A percentile compares a stretch with the other conserved stretches of the same genome.
Evolutionary conservation across 2,329 filamentous ascomycete genomes (phyloP).

Genomic region (Fonsecaea pedrosoi): DNA sequence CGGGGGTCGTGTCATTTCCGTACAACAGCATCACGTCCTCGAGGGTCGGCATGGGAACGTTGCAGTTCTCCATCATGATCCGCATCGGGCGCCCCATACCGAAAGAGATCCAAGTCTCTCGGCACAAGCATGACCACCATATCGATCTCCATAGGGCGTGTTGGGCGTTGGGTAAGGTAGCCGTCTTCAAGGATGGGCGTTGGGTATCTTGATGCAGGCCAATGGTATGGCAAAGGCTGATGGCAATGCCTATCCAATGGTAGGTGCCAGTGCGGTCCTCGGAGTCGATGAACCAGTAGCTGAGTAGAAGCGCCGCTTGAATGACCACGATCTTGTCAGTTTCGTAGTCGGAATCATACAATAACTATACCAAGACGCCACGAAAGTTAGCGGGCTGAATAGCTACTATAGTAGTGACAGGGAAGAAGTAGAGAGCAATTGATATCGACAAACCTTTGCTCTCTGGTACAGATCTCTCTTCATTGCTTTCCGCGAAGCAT

Average conservation of each 20-base stretch:
- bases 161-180: no score
- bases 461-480: no score
- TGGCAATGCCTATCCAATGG: slow-evolving; percentile 1
- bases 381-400: no score
- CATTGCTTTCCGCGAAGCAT: no score
- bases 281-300: slow-evolving; percentile 4
- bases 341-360: background rate
- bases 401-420: no score
- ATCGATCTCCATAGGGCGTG: background rate
- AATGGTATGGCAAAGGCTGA: background rate
- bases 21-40: background rate
- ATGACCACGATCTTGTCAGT: slow-evolving; percentile 4
- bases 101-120: slow-evolving; percentile 7
- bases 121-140: slow-evolving; percentile 6
- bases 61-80: background rate
- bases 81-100: slow-evolving; percentile 1
- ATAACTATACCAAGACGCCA: no score
- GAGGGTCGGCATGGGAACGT: background rate
- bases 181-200: no score
- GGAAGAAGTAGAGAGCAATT: no score
- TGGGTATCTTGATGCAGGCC: background rate
- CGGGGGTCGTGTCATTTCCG: background rate
- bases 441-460: no score
- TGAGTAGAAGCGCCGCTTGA: slow-evolving; percentile 1
- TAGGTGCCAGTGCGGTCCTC: background rate